phyloP scores from a whole-genome alignment of 257 asterid genomes.

The Penstemon davidsonii region DNA sequence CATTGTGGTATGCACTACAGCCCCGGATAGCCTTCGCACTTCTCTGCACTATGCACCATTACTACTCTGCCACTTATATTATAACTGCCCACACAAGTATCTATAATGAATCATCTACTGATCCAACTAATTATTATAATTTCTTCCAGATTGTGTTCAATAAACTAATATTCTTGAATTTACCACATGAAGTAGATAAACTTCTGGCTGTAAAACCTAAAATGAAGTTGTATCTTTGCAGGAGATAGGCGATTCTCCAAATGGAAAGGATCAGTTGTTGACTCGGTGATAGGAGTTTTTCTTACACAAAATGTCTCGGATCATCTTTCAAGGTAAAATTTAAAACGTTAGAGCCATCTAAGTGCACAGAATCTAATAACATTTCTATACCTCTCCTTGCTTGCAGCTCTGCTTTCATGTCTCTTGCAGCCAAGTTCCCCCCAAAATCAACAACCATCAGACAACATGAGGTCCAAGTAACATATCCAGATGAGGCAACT shows the following conservation, averaged over 20 bases:
- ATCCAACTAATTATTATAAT: constrained; percentile 17
- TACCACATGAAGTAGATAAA: constrained; percentile 23
- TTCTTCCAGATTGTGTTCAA: constrained; percentile 1
- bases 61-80: constrained; percentile 8
- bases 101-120: background rate
- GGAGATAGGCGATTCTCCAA: constrained; percentile 90
- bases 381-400: constrained; percentile 22
- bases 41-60: too few relatives aligned
- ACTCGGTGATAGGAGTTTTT: constrained; percentile 95
- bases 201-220: constrained; percentile 23
- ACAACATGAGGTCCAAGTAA: constrained; percentile 55
- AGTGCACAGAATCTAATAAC: constrained; percentile 25
- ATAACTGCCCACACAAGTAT: constrained; percentile 6
- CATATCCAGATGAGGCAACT: constrained; percentile 66
- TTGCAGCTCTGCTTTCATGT: constrained; percentile 94
- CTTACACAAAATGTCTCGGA: constrained; percentile 97
- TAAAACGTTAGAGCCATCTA: constrained; percentile 6
- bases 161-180: constrained; percentile 6
- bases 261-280: constrained; percentile 98
- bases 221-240: constrained; percentile 37
- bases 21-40: too few relatives aligned
- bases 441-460: constrained; percentile 33
- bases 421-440: constrained; percentile 88
- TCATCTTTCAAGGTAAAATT: constrained; percentile 86
- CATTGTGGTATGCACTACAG: too few relatives aligned